Evolutionary conservation across 345 rosid species (phyloP).

Genomic region (Brassica cretica): DNA sequence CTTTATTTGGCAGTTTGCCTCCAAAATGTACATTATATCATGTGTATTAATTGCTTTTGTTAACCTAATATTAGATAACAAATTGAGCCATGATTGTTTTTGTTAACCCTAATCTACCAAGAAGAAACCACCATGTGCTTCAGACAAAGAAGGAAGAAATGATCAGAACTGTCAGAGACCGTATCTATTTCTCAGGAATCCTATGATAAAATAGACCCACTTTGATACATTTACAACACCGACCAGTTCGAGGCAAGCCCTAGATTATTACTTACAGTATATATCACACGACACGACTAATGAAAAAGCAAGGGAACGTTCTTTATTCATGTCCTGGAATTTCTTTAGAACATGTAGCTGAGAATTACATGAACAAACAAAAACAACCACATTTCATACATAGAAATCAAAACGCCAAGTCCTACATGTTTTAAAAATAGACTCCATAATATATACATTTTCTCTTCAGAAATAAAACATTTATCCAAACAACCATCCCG

Average conservation of each 20-base stretch:
- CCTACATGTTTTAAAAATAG: background rate
- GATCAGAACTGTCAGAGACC: constrained; percentile 19
- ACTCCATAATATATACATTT: constrained; percentile 35
- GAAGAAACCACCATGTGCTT: constrained; percentile 21
- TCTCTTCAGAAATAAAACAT: constrained; percentile 27
- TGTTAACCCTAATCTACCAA: background rate
- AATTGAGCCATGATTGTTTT: background rate
- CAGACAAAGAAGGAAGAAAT: constrained; percentile 6
- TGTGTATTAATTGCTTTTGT: too few relatives aligned
- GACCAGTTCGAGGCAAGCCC: background rate
- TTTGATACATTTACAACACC: background rate
- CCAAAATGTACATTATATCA: background rate
- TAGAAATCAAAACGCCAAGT: constrained; percentile 24
- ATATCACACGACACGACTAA: constrained; percentile 2
- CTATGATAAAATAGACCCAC: background rate
- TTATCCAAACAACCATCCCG: constrained; percentile 15
- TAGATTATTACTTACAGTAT: background rate
- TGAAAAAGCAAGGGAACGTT: constrained; percentile 20
- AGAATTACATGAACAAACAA: constrained; percentile 21
- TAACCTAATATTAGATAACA: background rate
- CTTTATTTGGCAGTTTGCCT: background rate
- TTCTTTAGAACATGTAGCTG: constrained; percentile 14
- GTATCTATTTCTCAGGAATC: background rate
- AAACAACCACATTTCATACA: constrained; percentile 14
- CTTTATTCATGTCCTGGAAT: constrained; percentile 4